A percentile compares a stretch with the other conserved stretches of the same genome.
phyloP scores from a whole-genome alignment of 495 filamentous ascomycete species.

The Annulohypoxylon moriforme region DNA sequence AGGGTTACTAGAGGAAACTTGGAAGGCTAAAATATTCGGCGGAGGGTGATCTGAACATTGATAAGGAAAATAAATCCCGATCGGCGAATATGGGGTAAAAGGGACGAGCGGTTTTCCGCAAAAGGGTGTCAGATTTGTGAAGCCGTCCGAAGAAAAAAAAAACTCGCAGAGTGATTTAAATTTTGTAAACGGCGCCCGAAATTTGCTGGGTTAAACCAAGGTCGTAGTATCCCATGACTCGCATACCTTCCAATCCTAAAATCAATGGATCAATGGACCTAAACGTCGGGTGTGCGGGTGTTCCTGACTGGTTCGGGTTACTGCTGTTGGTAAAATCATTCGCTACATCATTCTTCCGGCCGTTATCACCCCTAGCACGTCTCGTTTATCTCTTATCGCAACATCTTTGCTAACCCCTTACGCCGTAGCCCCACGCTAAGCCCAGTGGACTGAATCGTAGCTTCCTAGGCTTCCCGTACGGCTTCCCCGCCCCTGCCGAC shows the following conservation, averaged over 20 bases:
- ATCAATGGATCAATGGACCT: slow-evolving; percentile 22
- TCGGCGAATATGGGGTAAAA: slow-evolving; percentile 1
- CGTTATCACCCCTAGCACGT: not conserved
- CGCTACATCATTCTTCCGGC: slow-evolving; percentile 37
- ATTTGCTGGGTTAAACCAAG: slow-evolving; percentile 15
- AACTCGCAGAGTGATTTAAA: slow-evolving; percentile 42
- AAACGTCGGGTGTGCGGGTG: slow-evolving; percentile 1
- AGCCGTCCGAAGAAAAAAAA: slow-evolving; percentile 9
- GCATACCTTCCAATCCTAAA: slow-evolving; percentile 24
- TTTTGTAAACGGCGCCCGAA: slow-evolving; percentile 31
- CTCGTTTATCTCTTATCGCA: slow-evolving; percentile 27
- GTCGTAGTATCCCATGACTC: slow-evolving; percentile 31
- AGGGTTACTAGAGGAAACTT: slow-evolving; percentile 27
- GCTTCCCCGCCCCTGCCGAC: not conserved
- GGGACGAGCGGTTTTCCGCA: slow-evolving; percentile 6
- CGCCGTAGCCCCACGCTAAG: not conserved
- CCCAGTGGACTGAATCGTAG: not conserved
- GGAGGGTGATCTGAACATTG: slow-evolving; percentile 17
- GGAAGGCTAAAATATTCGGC: slow-evolving; percentile 19
- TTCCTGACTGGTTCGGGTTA: slow-evolving; percentile 29
- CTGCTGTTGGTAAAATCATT: slow-evolving; percentile 33
- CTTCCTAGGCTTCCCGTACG: not conserved
- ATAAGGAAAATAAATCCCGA: slow-evolving; percentile 9
- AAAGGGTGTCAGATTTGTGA: not conserved
- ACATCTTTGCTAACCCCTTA: not conserved